A percentile compares a stretch with the other conserved stretches of the same genome.
phyloP scores from a whole-genome alignment of 2,329 filamentous ascomycete species.

The Pseudohalonectria lignicola region DNA sequence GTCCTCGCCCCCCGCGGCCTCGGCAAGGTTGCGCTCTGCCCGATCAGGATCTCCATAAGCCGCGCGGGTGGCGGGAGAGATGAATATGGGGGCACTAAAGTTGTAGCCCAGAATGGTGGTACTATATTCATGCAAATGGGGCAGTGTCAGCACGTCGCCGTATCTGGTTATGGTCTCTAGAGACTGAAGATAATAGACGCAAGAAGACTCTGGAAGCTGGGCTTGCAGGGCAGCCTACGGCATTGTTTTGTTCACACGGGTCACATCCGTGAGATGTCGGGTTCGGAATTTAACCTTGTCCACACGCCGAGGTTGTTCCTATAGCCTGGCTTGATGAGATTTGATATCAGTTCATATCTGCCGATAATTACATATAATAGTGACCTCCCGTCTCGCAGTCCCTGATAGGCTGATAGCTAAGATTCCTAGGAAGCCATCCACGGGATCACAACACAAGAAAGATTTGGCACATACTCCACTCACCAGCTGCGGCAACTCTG shows the following conservation, averaged over 20 bases:
- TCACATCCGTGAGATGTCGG: conserved; percentile 26
- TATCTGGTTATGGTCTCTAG: too few species aligned
- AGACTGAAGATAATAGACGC: too few species aligned
- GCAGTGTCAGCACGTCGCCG: too few species aligned
- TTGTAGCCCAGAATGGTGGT: conserved; percentile 28
- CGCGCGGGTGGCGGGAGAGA: conserved; percentile 32
- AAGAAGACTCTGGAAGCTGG: too few species aligned
- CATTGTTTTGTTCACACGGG: conserved; percentile 21
- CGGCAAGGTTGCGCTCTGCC: conserved; percentile 36
- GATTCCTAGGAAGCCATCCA: too few species aligned
- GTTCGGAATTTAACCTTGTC: conserved; percentile 30
- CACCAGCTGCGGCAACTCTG: conserved; percentile 34
- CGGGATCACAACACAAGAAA: too few species aligned
- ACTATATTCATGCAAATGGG: neutral
- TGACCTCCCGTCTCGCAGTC: too few species aligned
- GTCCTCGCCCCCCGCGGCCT: conserved; percentile 29
- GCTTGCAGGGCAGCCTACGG: too few species aligned
- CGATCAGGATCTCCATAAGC: conserved; percentile 27
- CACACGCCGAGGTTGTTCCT: conserved; percentile 39
- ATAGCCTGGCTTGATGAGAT: conserved; percentile 18
- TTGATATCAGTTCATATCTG: too few species aligned
- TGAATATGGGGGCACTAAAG: conserved; percentile 36
- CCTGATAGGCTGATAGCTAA: too few species aligned
- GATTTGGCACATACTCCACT: conserved; percentile 27
- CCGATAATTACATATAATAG: too few species aligned